Percentiles rank a stretch among this genome's conserved stretches.
These are phyloP conservation scores for Cladophialophora yegresii DNA, from an alignment of 2,329 filamentous ascomycete genomes.

Conservation along the genomic window DNA sequence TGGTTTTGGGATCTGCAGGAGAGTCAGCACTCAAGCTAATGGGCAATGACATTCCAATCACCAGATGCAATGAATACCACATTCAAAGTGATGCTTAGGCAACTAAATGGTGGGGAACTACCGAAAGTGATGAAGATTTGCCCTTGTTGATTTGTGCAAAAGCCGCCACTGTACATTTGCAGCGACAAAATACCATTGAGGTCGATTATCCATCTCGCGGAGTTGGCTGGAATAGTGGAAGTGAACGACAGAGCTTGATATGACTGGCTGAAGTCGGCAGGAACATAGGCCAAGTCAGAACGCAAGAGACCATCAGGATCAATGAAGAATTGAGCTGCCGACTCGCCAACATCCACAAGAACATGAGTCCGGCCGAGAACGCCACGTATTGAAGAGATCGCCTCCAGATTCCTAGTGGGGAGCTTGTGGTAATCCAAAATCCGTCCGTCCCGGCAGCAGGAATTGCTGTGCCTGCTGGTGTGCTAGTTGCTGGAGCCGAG, in stretches of 20 bases:
- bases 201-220: slow-evolving; percentile 8
- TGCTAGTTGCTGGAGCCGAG: not conserved
- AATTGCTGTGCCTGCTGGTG: not conserved
- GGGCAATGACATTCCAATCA: not conserved
- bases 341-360: slow-evolving; percentile 10
- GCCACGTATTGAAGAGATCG: slow-evolving; percentile 28
- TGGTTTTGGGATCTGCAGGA: not conserved
- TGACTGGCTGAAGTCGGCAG: slow-evolving; percentile 21
- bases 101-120: slow-evolving; percentile 15
- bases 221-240: not conserved
- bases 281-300: slow-evolving; percentile 18
- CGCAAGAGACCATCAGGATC: slow-evolving; percentile 20
- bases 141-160: slow-evolving; percentile 19
- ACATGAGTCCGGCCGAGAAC: slow-evolving; percentile 22
- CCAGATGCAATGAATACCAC: not conserved
- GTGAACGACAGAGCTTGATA: slow-evolving; percentile 23
- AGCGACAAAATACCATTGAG: slow-evolving; percentile 9
- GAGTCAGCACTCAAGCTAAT: not conserved
- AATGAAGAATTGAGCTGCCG: slow-evolving; percentile 27
- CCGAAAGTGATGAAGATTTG: slow-evolving; percentile 18
- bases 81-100: slow-evolving; percentile 10
- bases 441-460: not conserved
- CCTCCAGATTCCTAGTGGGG: slow-evolving; percentile 20
- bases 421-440: slow-evolving; percentile 18
- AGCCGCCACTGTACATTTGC: slow-evolving; percentile 1